Evolutionary conservation across 306 rosid species (phyloP).

Genomic region (Nissolia schottii): DNA sequence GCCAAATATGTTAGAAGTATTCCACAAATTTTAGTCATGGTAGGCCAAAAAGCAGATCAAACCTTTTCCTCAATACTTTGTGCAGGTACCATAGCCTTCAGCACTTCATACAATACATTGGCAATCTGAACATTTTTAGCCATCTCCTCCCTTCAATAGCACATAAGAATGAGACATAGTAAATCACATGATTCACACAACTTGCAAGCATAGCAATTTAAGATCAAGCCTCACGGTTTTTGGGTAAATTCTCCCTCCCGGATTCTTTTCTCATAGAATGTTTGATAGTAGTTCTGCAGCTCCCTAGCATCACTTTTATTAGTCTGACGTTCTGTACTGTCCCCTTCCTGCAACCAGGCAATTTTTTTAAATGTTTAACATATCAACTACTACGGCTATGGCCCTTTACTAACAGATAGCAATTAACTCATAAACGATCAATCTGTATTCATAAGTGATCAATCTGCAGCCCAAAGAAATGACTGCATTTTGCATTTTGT

Average conservation of each 20-base stretch:
- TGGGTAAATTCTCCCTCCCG: constrained; percentile 57
- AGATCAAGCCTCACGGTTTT: constrained; percentile 70
- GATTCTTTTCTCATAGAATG: constrained; percentile 58
- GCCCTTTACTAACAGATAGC: not conserved
- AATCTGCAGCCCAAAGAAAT: not conserved
- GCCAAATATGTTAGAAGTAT: not conserved
- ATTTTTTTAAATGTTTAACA: not conserved
- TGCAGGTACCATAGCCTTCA: constrained; percentile 48
- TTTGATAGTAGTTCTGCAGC: constrained; percentile 51
- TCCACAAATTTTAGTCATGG: constrained; percentile 16
- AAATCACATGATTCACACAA: constrained; percentile 19
- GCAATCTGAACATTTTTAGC: constrained; percentile 75
- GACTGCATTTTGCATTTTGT: too few relatives aligned
- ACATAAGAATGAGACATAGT: constrained; percentile 14
- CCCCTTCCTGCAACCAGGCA: constrained; percentile 62
- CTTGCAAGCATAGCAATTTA: constrained; percentile 15
- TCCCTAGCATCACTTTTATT: constrained; percentile 48
- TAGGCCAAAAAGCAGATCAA: constrained; percentile 16
- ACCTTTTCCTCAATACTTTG: constrained; percentile 55
- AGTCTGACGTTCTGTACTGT: constrained; percentile 26
- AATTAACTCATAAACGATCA: constrained; percentile 8
- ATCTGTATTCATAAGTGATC: not conserved
- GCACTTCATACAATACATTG: constrained; percentile 68
- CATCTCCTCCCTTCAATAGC: constrained; percentile 85
- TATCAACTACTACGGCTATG: not conserved